Conservation (phyloP, 1,139 yeast genomes). For the Keqinozyma sinolaborantium region DNA sequence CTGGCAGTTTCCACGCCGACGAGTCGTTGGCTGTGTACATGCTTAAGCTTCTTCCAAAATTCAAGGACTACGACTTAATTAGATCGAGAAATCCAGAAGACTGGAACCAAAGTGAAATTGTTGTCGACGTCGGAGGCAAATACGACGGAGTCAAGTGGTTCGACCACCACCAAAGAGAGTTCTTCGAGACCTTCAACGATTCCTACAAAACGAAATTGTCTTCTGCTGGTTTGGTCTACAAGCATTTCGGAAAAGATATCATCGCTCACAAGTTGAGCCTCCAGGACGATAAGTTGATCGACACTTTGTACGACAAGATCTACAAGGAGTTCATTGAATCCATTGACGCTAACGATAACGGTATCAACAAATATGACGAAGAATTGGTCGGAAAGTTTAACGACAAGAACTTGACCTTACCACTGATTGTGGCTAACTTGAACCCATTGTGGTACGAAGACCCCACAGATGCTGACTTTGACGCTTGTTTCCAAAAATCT, state of each 20-base stretch:
- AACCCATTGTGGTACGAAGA: slow-evolving; percentile 83
- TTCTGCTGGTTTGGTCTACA: slow-evolving; percentile 91
- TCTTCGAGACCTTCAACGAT: slow-evolving; percentile 32
- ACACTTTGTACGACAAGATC: slow-evolving; percentile 65
- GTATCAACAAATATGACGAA: slow-evolving; percentile 68
- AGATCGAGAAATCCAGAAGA: slow-evolving; percentile 81
- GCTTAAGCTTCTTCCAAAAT: slow-evolving; percentile 72
- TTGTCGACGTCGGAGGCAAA: slow-evolving; percentile 93
- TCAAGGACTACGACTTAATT: slow-evolving; percentile 59
- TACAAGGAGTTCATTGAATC: slow-evolving; percentile 88
- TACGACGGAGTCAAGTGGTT: slow-evolving; percentile 85
- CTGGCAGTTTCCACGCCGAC: slow-evolving; percentile 96
- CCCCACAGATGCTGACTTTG: slow-evolving; percentile 64
- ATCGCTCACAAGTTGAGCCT: slow-evolving; percentile 42
- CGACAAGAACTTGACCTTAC: slow-evolving; percentile 58
- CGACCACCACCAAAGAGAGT: slow-evolving; percentile 91
- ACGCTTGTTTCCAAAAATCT: slow-evolving; percentile 65
- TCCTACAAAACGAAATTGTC: slow-evolving; percentile 68
- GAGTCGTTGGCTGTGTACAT: slow-evolving; percentile 94
- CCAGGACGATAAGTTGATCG: slow-evolving; percentile 41
- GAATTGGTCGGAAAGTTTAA: slow-evolving; percentile 35
- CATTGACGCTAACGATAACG: slow-evolving; percentile 95
- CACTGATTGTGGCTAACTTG: slow-evolving; percentile 69
- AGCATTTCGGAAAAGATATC: slow-evolving; percentile 87
- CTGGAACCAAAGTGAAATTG: slow-evolving; percentile 87